Conservation (phyloP, 305 asterid species). For the Fraxinus sp. region DNA sequence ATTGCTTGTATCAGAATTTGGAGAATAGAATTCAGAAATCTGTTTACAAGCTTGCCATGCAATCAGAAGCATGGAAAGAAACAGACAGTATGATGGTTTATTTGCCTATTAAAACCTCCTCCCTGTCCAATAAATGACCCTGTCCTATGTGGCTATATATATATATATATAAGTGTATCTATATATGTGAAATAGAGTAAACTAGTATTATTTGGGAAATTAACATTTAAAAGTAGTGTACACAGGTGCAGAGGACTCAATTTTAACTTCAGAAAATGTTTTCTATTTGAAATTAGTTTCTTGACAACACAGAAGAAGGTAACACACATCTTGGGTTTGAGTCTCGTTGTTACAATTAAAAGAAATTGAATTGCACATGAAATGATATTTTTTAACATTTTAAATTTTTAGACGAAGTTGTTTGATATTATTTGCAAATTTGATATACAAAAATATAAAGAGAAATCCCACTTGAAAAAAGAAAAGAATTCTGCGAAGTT, state of each 20-base stretch:
- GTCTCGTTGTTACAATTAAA: no score
- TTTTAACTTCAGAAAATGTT: neutral
- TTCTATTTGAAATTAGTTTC: neutral
- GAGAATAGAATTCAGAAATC: slow-evolving; percentile 21
- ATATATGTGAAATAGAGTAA: slow-evolving; percentile 32
- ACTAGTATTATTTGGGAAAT: slow-evolving; percentile 20
- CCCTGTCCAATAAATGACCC: slow-evolving; percentile 22
- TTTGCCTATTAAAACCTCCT: neutral
- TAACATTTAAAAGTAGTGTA: slow-evolving; percentile 32
- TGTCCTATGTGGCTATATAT: slow-evolving; percentile 36
- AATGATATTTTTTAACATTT: neutral
- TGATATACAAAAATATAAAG: neutral
- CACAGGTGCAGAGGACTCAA: neutral
- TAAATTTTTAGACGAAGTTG: neutral
- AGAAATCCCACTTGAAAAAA: slow-evolving; percentile 22
- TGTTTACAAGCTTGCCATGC: slow-evolving; percentile 25
- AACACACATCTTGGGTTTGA: neutral
- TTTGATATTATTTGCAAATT: neutral
- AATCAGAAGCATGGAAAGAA: slow-evolving; percentile 29
- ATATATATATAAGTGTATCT: slow-evolving; percentile 24
- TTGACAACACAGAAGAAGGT: neutral
- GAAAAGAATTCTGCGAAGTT: slow-evolving; percentile 29
- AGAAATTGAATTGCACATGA: neutral
- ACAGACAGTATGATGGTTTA: slow-evolving; percentile 25
- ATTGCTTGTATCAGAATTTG: slow-evolving; percentile 26